These are phyloP conservation scores for Boletus bicolor DNA, from an alignment of 768 basidiomycete genomes.

Conservation along the genomic window DNA sequence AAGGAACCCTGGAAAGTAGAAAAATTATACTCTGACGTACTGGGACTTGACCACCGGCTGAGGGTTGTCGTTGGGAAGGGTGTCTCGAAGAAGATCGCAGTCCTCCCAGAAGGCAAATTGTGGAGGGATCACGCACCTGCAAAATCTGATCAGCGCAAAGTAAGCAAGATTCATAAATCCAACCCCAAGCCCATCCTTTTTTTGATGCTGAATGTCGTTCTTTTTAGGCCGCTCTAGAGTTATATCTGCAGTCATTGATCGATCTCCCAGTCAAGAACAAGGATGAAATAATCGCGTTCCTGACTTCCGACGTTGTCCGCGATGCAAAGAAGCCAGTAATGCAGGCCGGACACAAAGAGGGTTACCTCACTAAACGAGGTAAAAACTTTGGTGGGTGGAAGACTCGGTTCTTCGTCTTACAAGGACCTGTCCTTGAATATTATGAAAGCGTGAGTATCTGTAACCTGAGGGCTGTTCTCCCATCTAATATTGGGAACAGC, in stretches of 20 bases:
- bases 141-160: constrained; percentile 95
- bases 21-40: constrained; percentile 91
- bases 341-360: constrained; percentile 87
- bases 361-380: constrained; percentile 92
- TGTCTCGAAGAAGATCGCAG: constrained; percentile 72
- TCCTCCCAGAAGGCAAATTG: constrained; percentile 85
- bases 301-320: constrained; percentile 84
- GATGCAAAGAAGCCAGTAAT: constrained; percentile 72
- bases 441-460: constrained; percentile 83
- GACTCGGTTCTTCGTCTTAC: constrained; percentile 90
- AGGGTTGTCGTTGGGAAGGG: constrained; percentile 55
- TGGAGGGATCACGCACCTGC: constrained; percentile 98
- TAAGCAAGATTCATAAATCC: constrained; percentile 32
- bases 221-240: constrained; percentile 67
- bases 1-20: constrained; percentile 83
- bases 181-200: neutral
- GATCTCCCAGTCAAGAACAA: constrained; percentile 82
- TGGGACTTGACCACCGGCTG: constrained; percentile 81
- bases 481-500: constrained; percentile 41
- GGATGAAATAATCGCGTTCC: constrained; percentile 86
- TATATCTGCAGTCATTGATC: constrained; percentile 82
- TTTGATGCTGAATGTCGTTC: constrained; percentile 8
- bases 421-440: constrained; percentile 88
- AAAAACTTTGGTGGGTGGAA: constrained; percentile 99
- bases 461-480: constrained; percentile 3